phyloP scores from a whole-genome alignment of 1,139 yeast genomes.

The Kodamaea ohmeri region DNA sequence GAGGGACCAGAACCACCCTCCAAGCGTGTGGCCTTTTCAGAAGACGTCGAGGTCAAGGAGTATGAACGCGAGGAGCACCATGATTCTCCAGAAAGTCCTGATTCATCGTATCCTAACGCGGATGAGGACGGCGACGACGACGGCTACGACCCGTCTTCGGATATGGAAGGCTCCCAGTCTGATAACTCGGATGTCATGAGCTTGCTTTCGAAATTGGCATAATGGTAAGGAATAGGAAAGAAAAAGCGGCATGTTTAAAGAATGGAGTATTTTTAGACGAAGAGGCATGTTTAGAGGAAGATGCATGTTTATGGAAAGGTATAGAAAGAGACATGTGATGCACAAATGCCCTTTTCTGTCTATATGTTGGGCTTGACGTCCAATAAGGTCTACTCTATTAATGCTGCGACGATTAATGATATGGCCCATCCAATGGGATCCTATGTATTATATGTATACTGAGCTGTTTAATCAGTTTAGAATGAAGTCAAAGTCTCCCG shows the following conservation, averaged over 20 bases:
- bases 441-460: conserved; percentile 3
- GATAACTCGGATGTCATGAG: conserved; percentile 29
- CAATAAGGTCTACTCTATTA: conserved; percentile 2
- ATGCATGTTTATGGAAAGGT: no score
- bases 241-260: no score
- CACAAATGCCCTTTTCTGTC: no score
- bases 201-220: conserved; percentile 35
- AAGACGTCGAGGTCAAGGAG: conserved; percentile 46
- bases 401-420: conserved; percentile 3
- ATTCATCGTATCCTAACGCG: neutral
- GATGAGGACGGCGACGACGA: conserved; percentile 16
- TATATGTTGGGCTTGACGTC: no score
- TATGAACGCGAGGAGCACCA: conserved; percentile 36
- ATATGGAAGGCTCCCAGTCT: conserved; percentile 12
- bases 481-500: conserved; percentile 4
- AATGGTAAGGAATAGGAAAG: no score
- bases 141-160: conserved; percentile 23
- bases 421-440: neutral
- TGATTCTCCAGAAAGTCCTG: conserved; percentile 1
- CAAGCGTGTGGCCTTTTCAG: conserved; percentile 46
- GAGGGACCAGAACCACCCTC: conserved; percentile 28
- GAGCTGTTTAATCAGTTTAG: conserved; percentile 3
- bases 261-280: neutral
- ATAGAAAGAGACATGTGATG: no score
- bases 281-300: no score